These are phyloP conservation scores for Alternaria arborescens DNA, from an alignment of 2,329 filamentous ascomycete genomes.

Conservation along the genomic window DNA sequence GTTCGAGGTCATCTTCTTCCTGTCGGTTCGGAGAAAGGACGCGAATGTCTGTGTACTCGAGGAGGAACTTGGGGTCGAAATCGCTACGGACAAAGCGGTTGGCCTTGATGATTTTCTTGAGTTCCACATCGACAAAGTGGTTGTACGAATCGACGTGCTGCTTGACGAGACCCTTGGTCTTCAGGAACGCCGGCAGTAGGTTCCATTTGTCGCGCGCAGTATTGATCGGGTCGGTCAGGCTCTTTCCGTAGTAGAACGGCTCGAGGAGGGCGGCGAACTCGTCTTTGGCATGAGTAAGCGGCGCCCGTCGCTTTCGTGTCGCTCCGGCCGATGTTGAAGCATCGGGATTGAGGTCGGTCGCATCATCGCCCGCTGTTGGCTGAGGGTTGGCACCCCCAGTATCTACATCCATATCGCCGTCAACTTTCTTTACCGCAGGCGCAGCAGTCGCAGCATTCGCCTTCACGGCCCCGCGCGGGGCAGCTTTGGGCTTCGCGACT, in stretches of 20 bases:
- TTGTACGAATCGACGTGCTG: conserved; percentile 99
- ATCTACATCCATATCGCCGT: conserved; percentile 24
- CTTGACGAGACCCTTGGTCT: conserved; percentile 95
- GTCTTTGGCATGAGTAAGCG: conserved; percentile 50
- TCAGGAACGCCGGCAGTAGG: conserved; percentile 93
- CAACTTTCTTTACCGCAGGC: conserved; percentile 19
- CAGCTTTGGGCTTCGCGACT: conserved; percentile 37
- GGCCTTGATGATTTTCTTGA: conserved; percentile 94
- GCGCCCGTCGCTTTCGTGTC: conserved; percentile 40
- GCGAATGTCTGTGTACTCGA: conserved; percentile 90
- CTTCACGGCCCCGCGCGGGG: conserved; percentile 44
- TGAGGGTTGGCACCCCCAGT: conserved; percentile 12
- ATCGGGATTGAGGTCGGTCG: conserved; percentile 26
- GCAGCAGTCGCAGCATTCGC: conserved; percentile 30
- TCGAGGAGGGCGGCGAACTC: conserved; percentile 71
- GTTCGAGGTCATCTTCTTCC: conserved; percentile 72
- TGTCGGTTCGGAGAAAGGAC: conserved; percentile 82
- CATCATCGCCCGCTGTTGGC: conserved; percentile 15
- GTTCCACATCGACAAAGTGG: conserved; percentile 94
- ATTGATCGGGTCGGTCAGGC: conserved; percentile 73
- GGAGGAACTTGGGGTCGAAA: conserved; percentile 89
- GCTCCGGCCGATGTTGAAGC: conserved; percentile 35
- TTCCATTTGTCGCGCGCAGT: conserved; percentile 93
- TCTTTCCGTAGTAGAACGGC: conserved; percentile 75
- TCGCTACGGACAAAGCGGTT: conserved; percentile 91